These are phyloP conservation scores for Austroboletus eburneus DNA, from an alignment of 768 basidiomycete genomes.

Conservation along the genomic window DNA sequence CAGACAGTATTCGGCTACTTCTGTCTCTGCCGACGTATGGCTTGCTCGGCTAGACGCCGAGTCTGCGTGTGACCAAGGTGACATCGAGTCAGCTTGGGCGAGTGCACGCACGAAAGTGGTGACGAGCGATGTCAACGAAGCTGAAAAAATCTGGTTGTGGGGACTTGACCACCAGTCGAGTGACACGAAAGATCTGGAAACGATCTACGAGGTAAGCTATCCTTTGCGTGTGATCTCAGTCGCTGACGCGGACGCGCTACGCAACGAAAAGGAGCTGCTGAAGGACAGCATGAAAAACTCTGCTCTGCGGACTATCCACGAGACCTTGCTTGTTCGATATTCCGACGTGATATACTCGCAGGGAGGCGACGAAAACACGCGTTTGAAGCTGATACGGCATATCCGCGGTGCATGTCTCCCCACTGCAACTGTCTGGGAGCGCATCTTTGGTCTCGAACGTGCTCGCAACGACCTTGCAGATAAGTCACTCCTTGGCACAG, in stretches of 20 bases:
- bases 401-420: constrained; percentile 41
- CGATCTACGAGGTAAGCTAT: constrained; percentile 33
- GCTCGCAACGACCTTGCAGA: constrained; percentile 14
- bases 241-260: constrained; percentile 2
- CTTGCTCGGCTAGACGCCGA: constrained; percentile 48
- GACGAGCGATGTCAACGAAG: constrained; percentile 20
- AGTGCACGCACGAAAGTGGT: constrained; percentile 40
- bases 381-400: constrained; percentile 34
- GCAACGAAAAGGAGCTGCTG: constrained; percentile 36
- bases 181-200: constrained; percentile 14
- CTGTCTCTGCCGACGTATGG: constrained; percentile 46
- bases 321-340: constrained; percentile 45
- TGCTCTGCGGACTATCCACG: constrained; percentile 39
- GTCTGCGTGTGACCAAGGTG: constrained; percentile 20
- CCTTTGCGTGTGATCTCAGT: neutral
- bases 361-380: constrained; percentile 12
- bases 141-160: constrained; percentile 52
- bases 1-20: constrained; percentile 43
- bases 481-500: constrained; percentile 17
- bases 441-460: constrained; percentile 35
- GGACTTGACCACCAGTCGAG: constrained; percentile 34
- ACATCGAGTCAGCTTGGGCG: constrained; percentile 36
- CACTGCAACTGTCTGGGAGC: constrained; percentile 41
- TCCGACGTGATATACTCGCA: constrained; percentile 27
- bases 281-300: constrained; percentile 44